Percentiles rank a stretch among this genome's conserved stretches.
Evolutionary conservation across 306 rosid species (phyloP).

Genomic region (Vigna mungo): DNA sequence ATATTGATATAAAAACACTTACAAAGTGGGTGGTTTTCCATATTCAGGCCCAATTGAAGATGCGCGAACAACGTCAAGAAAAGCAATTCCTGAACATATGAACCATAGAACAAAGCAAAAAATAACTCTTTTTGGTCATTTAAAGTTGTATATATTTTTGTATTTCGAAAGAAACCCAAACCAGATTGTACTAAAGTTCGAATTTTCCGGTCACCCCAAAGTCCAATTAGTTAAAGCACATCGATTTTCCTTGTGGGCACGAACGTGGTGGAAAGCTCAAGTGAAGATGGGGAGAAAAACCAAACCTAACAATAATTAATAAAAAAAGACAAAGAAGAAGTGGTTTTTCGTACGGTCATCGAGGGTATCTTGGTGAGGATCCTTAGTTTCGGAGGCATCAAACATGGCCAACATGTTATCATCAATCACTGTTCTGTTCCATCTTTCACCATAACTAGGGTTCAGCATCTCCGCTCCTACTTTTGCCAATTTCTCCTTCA

Average conservation of each 20-base stretch:
- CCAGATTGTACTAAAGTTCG: background rate
- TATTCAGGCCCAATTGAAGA: constrained; percentile 63
- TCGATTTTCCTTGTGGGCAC: background rate
- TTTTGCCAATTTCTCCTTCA: background rate
- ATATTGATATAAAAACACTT: constrained; percentile 27
- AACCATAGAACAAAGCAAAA: constrained; percentile 8
- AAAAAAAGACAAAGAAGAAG: too few relatives aligned
- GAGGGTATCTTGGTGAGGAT: constrained; percentile 64
- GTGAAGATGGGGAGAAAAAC: background rate
- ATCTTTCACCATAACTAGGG: constrained; percentile 44
- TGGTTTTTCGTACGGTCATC: constrained; percentile 61
- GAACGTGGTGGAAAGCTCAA: constrained; percentile 8
- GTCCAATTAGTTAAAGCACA: constrained; percentile 5
- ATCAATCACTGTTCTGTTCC: constrained; percentile 53
- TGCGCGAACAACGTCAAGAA: constrained; percentile 79
- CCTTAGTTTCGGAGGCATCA: constrained; percentile 65
- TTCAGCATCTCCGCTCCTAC: constrained; percentile 52
- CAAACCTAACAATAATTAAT: constrained; percentile 16
- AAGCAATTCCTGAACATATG: constrained; percentile 65
- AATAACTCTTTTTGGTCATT: background rate
- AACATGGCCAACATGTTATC: constrained; percentile 78
- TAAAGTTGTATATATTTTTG: background rate
- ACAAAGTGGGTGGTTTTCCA: constrained; percentile 65
- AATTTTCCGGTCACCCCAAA: constrained; percentile 1
- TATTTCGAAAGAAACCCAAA: background rate